Percentiles rank a stretch among this genome's conserved stretches.
Conservation (phyloP, 441 rosid genomes). For the Bruguiera hainesii region DNA sequence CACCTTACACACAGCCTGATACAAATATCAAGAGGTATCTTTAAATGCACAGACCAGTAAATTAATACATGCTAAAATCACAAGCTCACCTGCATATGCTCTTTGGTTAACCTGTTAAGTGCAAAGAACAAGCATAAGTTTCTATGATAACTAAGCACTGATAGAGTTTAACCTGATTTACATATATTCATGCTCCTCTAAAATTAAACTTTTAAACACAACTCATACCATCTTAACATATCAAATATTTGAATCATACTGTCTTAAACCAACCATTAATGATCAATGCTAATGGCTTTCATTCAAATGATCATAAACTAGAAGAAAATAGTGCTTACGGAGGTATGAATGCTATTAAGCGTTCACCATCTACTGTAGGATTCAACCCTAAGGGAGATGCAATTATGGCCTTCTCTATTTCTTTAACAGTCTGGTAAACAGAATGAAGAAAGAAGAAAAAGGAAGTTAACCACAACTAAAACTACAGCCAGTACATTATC, state of each 20-base stretch:
- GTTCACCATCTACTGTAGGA: conserved; percentile 76
- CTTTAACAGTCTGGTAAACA: conserved; percentile 61
- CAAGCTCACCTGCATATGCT: conserved; percentile 72
- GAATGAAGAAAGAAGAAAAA: not conserved
- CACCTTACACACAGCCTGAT: conserved; percentile 85
- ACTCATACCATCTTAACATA: not conserved
- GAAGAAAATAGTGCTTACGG: conserved; percentile 44
- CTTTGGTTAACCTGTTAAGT: conserved; percentile 77
- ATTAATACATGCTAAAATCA: not conserved
- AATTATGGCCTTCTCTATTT: conserved; percentile 76
- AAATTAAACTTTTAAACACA: not conserved
- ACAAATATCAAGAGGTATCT: conserved; percentile 9
- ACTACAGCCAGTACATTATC: not conserved
- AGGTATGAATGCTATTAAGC: conserved; percentile 80
- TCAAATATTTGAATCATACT: not conserved
- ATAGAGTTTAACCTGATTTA: not conserved
- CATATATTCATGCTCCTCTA: not conserved
- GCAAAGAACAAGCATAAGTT: conserved; percentile 8
- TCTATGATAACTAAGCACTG: not conserved
- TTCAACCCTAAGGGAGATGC: conserved; percentile 86
- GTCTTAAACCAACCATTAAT: not conserved
- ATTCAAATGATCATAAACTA: not conserved
- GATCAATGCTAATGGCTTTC: not conserved
- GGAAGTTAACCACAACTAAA: not conserved
- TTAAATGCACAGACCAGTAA: conserved; percentile 1